These are phyloP conservation scores for Petunia secreta DNA, from an alignment of 257 asterid species.

Conservation along the genomic window DNA sequence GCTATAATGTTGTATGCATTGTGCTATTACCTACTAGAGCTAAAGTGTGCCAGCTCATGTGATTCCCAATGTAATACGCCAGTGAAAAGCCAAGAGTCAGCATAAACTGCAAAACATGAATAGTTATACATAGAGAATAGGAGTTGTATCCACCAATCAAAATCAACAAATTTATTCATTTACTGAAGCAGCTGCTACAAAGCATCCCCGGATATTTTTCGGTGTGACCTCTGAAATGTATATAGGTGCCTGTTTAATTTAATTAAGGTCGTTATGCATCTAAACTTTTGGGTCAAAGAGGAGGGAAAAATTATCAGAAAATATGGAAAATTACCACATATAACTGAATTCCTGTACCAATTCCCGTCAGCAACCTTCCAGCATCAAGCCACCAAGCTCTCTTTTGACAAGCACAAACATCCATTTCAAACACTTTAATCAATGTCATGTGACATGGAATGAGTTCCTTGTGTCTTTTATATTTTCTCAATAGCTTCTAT, in stretches of 20 bases:
- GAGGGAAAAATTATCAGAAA: neutral
- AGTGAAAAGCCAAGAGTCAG: conserved; percentile 27
- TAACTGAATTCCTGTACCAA: conserved; percentile 32
- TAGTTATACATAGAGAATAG: neutral
- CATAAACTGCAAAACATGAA: conserved; percentile 25
- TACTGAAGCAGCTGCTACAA: conserved; percentile 30
- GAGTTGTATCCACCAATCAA: neutral
- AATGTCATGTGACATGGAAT: neutral
- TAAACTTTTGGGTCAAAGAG: neutral
- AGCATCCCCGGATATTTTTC: conserved; percentile 31
- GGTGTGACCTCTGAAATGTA: conserved; percentile 41
- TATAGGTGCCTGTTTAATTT: conserved; percentile 31
- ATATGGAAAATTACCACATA: conserved; percentile 33
- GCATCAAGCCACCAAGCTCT: conserved; percentile 37
- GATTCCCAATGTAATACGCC: conserved; percentile 37
- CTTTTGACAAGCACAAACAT: conserved; percentile 22
- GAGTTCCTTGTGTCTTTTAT: neutral
- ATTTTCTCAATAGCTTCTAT: neutral
- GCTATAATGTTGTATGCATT: neutral
- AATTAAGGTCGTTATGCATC: neutral
- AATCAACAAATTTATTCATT: conserved; percentile 15
- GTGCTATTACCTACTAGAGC: conserved; percentile 38
- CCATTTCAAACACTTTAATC: neutral
- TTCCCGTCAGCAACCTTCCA: conserved; percentile 34
- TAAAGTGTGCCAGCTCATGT: conserved; percentile 35